Percentiles rank a stretch among this genome's conserved stretches.
These are phyloP conservation scores for Vaccinium vitisidaea DNA, from an alignment of 148 eudicot species.

Conservation along the genomic window DNA sequence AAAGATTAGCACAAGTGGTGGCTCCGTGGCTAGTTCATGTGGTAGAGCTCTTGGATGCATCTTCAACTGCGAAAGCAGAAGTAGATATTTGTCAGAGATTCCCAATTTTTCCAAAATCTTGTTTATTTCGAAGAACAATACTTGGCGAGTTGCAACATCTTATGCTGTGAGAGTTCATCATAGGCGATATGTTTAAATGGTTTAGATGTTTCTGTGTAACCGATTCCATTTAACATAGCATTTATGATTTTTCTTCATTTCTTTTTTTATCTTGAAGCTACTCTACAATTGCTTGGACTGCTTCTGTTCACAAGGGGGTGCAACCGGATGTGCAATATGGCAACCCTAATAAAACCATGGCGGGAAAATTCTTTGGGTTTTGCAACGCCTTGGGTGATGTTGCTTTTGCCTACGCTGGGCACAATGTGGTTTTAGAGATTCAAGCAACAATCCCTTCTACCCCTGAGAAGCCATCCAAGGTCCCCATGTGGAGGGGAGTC, in stretches of 20 bases:
- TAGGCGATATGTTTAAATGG: neutral
- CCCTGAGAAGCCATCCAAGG: constrained; percentile 37
- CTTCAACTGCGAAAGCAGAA: neutral
- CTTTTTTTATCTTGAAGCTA: constrained; percentile 15
- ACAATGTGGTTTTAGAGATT: constrained; percentile 38
- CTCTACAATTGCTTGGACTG: constrained; percentile 33
- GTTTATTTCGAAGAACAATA: neutral
- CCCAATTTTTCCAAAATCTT: neutral
- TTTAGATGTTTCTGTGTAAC: neutral
- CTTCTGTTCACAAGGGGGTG: constrained; percentile 31
- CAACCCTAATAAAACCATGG: constrained; percentile 15
- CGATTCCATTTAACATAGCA: neutral
- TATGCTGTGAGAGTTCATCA: neutral
- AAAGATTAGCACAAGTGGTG: too few relatives aligned
- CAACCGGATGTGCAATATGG: constrained; percentile 16
- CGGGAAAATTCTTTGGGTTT: constrained; percentile 26
- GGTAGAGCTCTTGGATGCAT: too few relatives aligned
- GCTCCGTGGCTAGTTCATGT: too few relatives aligned
- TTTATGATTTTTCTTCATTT: neutral
- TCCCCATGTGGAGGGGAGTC: constrained; percentile 38
- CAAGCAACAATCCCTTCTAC: constrained; percentile 43
- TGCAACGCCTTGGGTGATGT: constrained; percentile 32
- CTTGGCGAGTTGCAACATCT: neutral
- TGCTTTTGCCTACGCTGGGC: constrained; percentile 37
- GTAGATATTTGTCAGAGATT: neutral